These are phyloP conservation scores for Lichina pygmaea DNA, from an alignment of 495 filamentous ascomycete genomes.

Conservation along the genomic window DNA sequence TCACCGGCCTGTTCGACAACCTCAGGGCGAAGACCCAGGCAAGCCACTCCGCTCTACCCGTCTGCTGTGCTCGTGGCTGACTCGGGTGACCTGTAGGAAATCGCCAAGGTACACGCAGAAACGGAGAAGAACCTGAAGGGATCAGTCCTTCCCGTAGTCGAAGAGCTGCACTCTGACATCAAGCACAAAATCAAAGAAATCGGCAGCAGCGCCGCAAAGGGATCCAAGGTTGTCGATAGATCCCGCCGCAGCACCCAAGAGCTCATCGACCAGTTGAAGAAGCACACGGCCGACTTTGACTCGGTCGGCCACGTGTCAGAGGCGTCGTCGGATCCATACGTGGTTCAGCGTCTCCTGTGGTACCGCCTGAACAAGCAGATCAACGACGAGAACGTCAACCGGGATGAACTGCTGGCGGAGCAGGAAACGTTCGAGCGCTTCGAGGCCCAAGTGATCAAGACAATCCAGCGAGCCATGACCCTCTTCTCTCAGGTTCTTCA, in stretches of 20 bases:
- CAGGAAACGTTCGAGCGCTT: constrained; percentile 76
- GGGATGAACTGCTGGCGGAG: constrained; percentile 64
- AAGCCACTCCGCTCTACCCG: constrained; percentile 3
- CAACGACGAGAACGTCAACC: constrained; percentile 80
- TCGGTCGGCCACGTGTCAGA: constrained; percentile 22
- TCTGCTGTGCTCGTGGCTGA: neutral
- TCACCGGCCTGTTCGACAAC: constrained; percentile 78
- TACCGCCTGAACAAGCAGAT: constrained; percentile 77
- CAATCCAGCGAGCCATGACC: constrained; percentile 55
- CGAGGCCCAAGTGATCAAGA: constrained; percentile 59
- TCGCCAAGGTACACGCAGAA: constrained; percentile 65
- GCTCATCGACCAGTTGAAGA: constrained; percentile 79
- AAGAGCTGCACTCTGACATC: constrained; percentile 80
- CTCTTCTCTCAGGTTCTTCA: constrained; percentile 53
- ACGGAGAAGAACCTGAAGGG: constrained; percentile 69
- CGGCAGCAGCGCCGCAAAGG: constrained; percentile 54
- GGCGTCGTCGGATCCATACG: constrained; percentile 63
- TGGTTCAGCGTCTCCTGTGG: constrained; percentile 54
- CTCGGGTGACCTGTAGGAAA: constrained; percentile 19
- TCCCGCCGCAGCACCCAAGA: constrained; percentile 68
- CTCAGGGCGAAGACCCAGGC: constrained; percentile 76
- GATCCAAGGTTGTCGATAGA: constrained; percentile 73
- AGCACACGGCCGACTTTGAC: constrained; percentile 52
- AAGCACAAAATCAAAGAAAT: constrained; percentile 87
- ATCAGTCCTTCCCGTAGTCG: constrained; percentile 61